These are phyloP conservation scores for Scedosporium minutisporum DNA, from an alignment of 2,329 filamentous ascomycete genomes.

Conservation along the genomic window DNA sequence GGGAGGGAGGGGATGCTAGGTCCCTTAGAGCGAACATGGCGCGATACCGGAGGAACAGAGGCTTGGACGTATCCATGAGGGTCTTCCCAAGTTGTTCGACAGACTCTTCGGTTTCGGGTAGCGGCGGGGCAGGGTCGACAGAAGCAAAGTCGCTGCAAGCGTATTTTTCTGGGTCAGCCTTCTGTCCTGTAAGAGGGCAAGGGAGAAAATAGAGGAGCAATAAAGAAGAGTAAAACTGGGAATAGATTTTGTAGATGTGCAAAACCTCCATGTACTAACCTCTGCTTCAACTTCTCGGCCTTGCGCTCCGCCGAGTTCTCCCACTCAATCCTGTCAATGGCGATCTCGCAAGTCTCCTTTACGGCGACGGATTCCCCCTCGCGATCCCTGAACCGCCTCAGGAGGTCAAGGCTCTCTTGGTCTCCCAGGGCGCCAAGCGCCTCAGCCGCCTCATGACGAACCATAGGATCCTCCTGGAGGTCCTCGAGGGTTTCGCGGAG, in stretches of 20 bases:
- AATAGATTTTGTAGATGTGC: neutral
- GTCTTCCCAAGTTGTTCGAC: conserved; percentile 67
- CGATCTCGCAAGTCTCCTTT: conserved; percentile 94
- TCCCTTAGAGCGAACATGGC: conserved; percentile 98
- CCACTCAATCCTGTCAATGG: conserved; percentile 90
- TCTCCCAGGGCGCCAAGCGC: conserved; percentile 83
- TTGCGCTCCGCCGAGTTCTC: conserved; percentile 66
- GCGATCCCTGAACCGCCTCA: conserved; percentile 66
- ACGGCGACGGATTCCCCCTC: conserved; percentile 68
- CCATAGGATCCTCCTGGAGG: conserved; percentile 83
- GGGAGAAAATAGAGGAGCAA: neutral
- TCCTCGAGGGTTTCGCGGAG: conserved; percentile 68
- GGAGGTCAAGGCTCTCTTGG: conserved; percentile 59
- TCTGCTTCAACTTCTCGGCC: conserved; percentile 68
- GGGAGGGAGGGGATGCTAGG: conserved; percentile 83
- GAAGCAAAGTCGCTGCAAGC: conserved; percentile 77
- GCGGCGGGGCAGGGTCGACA: conserved; percentile 86
- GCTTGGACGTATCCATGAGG: conserved; percentile 67
- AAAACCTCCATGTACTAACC: conserved; percentile 40
- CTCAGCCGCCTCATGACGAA: conserved; percentile 91
- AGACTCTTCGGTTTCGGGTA: conserved; percentile 59
- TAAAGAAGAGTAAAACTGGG: neutral
- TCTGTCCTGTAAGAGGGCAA: neutral
- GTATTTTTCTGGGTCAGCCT: conserved; percentile 6
- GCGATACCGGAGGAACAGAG: conserved; percentile 86